Percentiles rank a stretch among this genome's conserved stretches.
Evolutionary conservation across 2,329 filamentous ascomycete species (phyloP).

Genomic region (Pestalotiopsis sp.): DNA sequence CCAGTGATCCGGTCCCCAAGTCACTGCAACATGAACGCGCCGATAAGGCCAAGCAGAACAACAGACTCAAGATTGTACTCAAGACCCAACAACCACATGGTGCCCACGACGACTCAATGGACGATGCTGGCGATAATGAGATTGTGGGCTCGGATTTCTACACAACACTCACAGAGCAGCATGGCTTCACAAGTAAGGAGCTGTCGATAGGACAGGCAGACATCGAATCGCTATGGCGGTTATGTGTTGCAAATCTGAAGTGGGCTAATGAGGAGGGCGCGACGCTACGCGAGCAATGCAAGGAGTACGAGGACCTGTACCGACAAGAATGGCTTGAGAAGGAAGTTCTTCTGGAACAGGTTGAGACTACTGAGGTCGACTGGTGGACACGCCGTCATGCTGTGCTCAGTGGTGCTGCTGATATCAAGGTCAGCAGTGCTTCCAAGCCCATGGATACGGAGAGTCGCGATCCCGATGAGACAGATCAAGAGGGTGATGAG

Average conservation of each 20-base stretch:
- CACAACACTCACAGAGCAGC: conserved; percentile 56
- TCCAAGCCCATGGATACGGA: neutral
- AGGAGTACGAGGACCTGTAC: conserved; percentile 66
- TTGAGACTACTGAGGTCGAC: conserved; percentile 67
- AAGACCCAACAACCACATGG: conserved; percentile 62
- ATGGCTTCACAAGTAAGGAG: conserved; percentile 68
- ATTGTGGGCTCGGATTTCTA: conserved; percentile 61
- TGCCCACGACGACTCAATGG: conserved; percentile 55
- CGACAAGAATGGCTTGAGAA: conserved; percentile 79
- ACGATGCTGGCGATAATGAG: conserved; percentile 58
- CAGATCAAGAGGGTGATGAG: conserved; percentile 9
- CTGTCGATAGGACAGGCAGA: conserved; percentile 51
- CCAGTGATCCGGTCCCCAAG: conserved; percentile 74
- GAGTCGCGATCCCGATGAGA: conserved; percentile 4
- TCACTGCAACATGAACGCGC: conserved; percentile 55
- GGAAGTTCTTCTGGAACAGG: conserved; percentile 76
- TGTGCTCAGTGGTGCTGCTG: conserved; percentile 51
- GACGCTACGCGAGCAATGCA: conserved; percentile 64
- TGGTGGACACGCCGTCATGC: conserved; percentile 62
- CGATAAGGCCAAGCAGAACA: conserved; percentile 42
- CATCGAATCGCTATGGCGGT: conserved; percentile 62
- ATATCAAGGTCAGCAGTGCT: conserved; percentile 40
- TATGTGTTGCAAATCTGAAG: conserved; percentile 71
- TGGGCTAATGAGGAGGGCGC: conserved; percentile 73
- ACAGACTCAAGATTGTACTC: conserved; percentile 65